Conservation (phyloP, 768 basidiomycete species). For the Lentinula sp. region DNA sequence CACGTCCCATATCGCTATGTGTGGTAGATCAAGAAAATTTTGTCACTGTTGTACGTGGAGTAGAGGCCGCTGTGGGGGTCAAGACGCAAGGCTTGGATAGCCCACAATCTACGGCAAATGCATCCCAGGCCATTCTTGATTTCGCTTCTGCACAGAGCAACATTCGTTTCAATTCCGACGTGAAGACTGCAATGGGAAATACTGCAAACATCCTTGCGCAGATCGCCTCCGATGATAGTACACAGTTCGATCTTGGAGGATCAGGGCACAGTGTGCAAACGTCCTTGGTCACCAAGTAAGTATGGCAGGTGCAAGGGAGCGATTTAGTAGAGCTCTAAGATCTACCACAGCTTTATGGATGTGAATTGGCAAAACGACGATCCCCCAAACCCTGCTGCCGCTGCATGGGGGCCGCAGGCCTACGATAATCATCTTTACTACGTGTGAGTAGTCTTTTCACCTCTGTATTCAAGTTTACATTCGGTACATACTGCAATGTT, state of each 20-base stretch:
- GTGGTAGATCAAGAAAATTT: conserved; percentile 62
- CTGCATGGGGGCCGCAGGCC: conserved; percentile 59
- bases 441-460: conserved; percentile 33
- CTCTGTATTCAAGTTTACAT: background rate
- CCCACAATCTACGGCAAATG: background rate
- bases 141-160: background rate
- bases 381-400: conserved; percentile 67
- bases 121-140: background rate
- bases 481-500: conserved; percentile 5
- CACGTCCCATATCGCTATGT: conserved; percentile 2
- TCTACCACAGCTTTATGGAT: conserved; percentile 65
- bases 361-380: conserved; percentile 69
- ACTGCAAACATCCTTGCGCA: conserved; percentile 30
- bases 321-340: background rate
- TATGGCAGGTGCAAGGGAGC: background rate
- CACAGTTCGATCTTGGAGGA: background rate
- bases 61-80: conserved; percentile 59
- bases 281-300: conserved; percentile 31
- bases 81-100: background rate
- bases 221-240: conserved; percentile 19
- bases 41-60: conserved; percentile 58
- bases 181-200: conserved; percentile 23
- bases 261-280: conserved; percentile 3
- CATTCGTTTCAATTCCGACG: conserved; percentile 20
- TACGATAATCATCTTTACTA: conserved; percentile 84